Percentiles rank a stretch among this genome's conserved stretches.
Evolutionary conservation across 2,329 filamentous ascomycete genomes (phyloP).

Genomic region (Claviceps capensis): DNA sequence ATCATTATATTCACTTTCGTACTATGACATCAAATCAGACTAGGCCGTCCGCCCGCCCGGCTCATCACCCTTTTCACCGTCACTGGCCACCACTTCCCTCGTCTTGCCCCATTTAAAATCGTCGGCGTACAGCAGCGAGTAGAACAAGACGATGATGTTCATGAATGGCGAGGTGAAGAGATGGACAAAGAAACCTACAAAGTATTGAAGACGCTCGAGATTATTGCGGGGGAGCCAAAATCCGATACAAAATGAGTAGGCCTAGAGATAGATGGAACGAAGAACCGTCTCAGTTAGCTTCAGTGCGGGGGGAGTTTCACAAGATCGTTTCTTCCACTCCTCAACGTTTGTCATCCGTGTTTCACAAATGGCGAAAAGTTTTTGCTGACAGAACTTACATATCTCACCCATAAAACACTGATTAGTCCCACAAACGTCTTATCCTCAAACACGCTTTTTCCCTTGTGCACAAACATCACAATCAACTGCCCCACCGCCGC

Average conservation of each 20-base stretch:
- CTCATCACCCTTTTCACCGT: neutral
- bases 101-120: constrained; percentile 35
- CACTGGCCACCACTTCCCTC: constrained; percentile 16
- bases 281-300: too few relatives aligned
- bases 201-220: constrained; percentile 24
- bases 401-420: constrained; percentile 22
- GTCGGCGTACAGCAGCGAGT: constrained; percentile 28
- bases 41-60: neutral
- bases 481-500: constrained; percentile 24
- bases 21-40: too few relatives aligned
- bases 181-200: constrained; percentile 24
- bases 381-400: constrained; percentile 19
- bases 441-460: constrained; percentile 20
- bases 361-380: too few relatives aligned
- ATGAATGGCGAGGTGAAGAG: constrained; percentile 25
- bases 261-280: constrained; percentile 8
- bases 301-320: too few relatives aligned
- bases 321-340: too few relatives aligned
- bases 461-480: constrained; percentile 20
- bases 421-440: constrained; percentile 24
- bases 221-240: constrained; percentile 27
- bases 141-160: constrained; percentile 28
- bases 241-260: constrained; percentile 28
- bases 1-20: too few relatives aligned
- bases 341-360: too few relatives aligned